Evolutionary conservation across 305 asterid species (phyloP).

Genomic region (Fraxinus velutina): DNA sequence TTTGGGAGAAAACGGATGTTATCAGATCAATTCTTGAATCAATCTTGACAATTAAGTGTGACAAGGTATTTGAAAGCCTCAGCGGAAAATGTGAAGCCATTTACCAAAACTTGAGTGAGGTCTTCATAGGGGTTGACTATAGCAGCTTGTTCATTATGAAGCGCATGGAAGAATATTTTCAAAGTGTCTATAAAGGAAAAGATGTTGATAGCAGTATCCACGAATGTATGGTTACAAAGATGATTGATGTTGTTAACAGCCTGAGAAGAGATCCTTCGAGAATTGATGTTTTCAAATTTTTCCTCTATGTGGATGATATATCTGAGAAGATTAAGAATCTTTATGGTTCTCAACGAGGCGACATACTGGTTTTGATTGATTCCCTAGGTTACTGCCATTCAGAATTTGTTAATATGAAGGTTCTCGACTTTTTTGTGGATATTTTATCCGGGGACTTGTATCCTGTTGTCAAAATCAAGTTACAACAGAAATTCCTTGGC

Average conservation of each 20-base stretch:
- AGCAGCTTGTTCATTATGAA: slow-evolving; percentile 65
- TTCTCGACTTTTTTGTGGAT: slow-evolving; percentile 76
- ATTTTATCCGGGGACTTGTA: slow-evolving; percentile 58
- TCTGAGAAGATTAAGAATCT: slow-evolving; percentile 50
- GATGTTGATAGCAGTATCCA: slow-evolving; percentile 55
- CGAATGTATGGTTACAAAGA: slow-evolving; percentile 59
- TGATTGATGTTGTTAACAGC: slow-evolving; percentile 60
- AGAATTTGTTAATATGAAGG: slow-evolving; percentile 68
- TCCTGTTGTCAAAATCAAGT: slow-evolving; percentile 53
- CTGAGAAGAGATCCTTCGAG: slow-evolving; percentile 58
- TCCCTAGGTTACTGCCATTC: slow-evolving; percentile 67
- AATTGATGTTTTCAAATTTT: slow-evolving; percentile 43
- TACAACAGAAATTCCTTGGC: slow-evolving; percentile 66
- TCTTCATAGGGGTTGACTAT: slow-evolving; percentile 59
- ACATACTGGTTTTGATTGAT: slow-evolving; percentile 75
- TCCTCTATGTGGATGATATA: slow-evolving; percentile 54
- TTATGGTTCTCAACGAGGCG: slow-evolving; percentile 56
- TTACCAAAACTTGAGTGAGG: slow-evolving; percentile 57
- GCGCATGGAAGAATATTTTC: slow-evolving; percentile 74
- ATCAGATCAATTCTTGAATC: slow-evolving; percentile 63
- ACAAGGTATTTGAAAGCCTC: slow-evolving; percentile 69
- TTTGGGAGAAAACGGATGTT: slow-evolving; percentile 51
- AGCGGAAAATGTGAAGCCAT: slow-evolving; percentile 63
- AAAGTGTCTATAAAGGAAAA: slow-evolving; percentile 36
- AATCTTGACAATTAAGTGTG: slow-evolving; percentile 62